Evolutionary conservation across 2,329 filamentous ascomycete genomes (phyloP).

Genomic region (Sphaerostilbella broomeana): DNA sequence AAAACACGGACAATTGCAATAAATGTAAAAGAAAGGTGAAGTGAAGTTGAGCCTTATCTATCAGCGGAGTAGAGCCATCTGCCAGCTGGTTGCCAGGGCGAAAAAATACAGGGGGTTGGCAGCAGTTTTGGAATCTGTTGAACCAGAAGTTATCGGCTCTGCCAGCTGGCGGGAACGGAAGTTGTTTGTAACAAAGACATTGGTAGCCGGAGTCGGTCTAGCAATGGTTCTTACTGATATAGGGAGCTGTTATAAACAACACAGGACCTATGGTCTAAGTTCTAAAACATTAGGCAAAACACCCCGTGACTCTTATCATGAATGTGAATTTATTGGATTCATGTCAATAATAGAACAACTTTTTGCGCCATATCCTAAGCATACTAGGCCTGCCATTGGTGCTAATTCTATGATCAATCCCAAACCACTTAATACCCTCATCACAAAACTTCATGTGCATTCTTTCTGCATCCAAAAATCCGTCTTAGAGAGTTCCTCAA

Average conservation of each 20-base stretch:
- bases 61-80: background rate
- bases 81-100: slow-evolving; percentile 10
- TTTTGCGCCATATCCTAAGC: slow-evolving; percentile 1
- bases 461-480: background rate
- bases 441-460: background rate
- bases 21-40: background rate
- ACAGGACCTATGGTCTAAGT: too few relatives aligned
- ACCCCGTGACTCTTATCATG: too few relatives aligned
- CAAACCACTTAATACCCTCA: background rate
- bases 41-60: background rate
- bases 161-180: too few relatives aligned
- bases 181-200: too few relatives aligned
- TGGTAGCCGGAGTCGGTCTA: too few relatives aligned
- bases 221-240: too few relatives aligned
- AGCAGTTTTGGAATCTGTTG: too few relatives aligned
- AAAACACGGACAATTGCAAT: background rate
- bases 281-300: too few relatives aligned
- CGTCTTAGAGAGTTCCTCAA: background rate
- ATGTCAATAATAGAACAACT: too few relatives aligned
- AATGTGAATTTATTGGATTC: too few relatives aligned
- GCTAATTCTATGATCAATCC: background rate
- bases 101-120: slow-evolving; percentile 2
- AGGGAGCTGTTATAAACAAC: too few relatives aligned
- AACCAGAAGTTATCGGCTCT: too few relatives aligned
- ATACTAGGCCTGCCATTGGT: slow-evolving; percentile 1